Evolutionary conservation across 2,329 filamentous ascomycete genomes (phyloP), one percentile per base, ranked within the genome.

Genomic region (Penicillium sp.): DNA sequence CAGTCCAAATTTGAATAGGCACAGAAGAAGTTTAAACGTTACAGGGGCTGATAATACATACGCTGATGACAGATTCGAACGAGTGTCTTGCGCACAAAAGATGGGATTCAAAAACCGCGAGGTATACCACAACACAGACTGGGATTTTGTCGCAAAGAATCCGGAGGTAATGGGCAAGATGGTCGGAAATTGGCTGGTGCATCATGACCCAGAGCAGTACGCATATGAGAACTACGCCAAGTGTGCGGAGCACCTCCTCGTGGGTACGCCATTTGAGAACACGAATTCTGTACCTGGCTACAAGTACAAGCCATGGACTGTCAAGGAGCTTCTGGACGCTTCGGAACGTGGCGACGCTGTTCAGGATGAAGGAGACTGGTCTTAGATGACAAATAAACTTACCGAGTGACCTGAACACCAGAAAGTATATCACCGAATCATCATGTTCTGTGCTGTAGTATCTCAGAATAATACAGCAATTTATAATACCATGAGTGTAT

Each of bases 231-330:
- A 64, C 21, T 72, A 66, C 37, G 26, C 46, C 2, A 46, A 62
- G 21, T 64, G 58, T 6, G 45, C 59, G 3, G 47, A 43, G 3
- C 60, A 68, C 40, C 27, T 71, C 6, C 46, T 59, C 13, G 45
- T 39, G 7, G 67, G 60, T 1, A 39, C 27, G 4, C 41, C 58
- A 1, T 72, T 71, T 24, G 51, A 65, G 21, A 69, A 68, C 27
- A 69, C 63, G 1, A 71, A 72, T 41, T 50, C 62, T 7, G 63
- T 64, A 0, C 50, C 43, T 2, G 68, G 65, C 3, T 55, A 70
- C 41, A 52, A 56, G 1, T 68, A 55, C 47, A 37, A 66, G 30
- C 56, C 61, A 9, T 71, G 68, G 68, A 66, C 62, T 7, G 66
- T 62, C 12, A 54, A 59, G 15, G 51, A 45, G 24, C 5, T 27